phyloP scores from a whole-genome alignment of 108 stramenopile genomes.

The Chaetoceros tenuissimus region DNA sequence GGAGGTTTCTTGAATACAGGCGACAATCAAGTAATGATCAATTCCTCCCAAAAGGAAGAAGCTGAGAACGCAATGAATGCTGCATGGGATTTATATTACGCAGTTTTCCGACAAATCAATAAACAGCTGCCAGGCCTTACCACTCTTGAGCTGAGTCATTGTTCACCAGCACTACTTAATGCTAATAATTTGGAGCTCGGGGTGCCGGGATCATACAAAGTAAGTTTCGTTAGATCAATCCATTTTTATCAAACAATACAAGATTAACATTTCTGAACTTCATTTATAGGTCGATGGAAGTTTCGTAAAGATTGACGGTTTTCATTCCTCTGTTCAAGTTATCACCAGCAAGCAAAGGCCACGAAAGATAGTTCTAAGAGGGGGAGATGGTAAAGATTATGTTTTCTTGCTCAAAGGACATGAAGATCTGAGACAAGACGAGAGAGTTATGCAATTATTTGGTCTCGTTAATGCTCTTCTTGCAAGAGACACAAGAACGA shows the following conservation, averaged over 20 bases:
- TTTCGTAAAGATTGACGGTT: slow-evolving; percentile 87
- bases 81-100: slow-evolving; percentile 97
- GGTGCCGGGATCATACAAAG: slow-evolving; percentile 94
- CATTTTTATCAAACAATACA: background rate
- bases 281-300: slow-evolving; percentile 87
- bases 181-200: slow-evolving; percentile 88
- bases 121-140: slow-evolving; percentile 85
- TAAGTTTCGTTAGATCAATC: too few relatives aligned
- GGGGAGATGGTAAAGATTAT: slow-evolving; percentile 96
- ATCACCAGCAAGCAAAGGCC: slow-evolving; percentile 98
- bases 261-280: too few relatives aligned
- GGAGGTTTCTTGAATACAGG: slow-evolving; percentile 30
- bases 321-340: slow-evolving; percentile 78
- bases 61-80: slow-evolving; percentile 84
- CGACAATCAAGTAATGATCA: slow-evolving; percentile 15
- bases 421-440: slow-evolving; percentile 99
- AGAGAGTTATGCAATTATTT: slow-evolving; percentile 99
- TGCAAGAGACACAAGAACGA: slow-evolving; percentile 86
- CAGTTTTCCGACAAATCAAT: slow-evolving; percentile 92
- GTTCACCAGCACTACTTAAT: slow-evolving; percentile 79
- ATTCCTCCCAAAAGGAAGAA: slow-evolving; percentile 45
- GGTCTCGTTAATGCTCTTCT: slow-evolving; percentile 98
- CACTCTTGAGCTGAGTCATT: slow-evolving; percentile 79
- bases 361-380: slow-evolving; percentile 89
- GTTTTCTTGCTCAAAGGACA: slow-evolving; percentile 98